Evolutionary conservation across 2,329 filamentous ascomycete genomes (phyloP).

Genomic region (Monosporascus sp.): DNA sequence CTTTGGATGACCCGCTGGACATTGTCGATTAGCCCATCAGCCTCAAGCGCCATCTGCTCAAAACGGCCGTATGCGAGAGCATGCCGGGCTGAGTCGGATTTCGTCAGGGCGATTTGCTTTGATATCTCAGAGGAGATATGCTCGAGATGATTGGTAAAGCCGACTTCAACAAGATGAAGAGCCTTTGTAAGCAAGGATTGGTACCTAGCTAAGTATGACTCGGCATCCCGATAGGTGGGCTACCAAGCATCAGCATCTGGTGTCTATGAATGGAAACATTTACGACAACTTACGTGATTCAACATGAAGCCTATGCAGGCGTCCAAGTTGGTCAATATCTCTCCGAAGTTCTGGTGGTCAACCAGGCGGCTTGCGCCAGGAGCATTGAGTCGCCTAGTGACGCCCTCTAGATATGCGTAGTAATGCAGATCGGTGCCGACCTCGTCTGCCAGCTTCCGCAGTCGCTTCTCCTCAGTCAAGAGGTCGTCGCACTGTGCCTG

Average conservation of each 20-base stretch:
- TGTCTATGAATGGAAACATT: not conserved
- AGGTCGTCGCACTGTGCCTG: conserved; percentile 88
- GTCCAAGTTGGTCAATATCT: conserved; percentile 83
- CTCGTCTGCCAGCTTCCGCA: conserved; percentile 74
- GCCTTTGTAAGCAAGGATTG: conserved; percentile 69
- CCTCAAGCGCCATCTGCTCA: conserved; percentile 52
- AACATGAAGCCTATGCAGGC: conserved; percentile 92
- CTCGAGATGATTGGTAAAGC: conserved; percentile 47
- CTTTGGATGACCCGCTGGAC: conserved; percentile 46
- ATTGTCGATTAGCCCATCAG: conserved; percentile 51
- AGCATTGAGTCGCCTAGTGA: conserved; percentile 84
- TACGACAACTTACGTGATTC: conserved; percentile 58
- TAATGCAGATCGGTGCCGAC: conserved; percentile 89
- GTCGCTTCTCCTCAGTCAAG: conserved; percentile 71
- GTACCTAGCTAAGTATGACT: conserved; percentile 83
- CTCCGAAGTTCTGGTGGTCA: conserved; percentile 75
- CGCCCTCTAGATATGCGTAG: conserved; percentile 88
- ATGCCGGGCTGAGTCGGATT: conserved; percentile 54
- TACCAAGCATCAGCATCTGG: conserved; percentile 28
- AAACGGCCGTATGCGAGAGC: conserved; percentile 57
- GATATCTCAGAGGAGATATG: conserved; percentile 50
- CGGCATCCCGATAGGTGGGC: conserved; percentile 80
- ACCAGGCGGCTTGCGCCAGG: conserved; percentile 84
- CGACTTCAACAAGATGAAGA: conserved; percentile 56
- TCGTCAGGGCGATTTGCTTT: conserved; percentile 47